Base-by-base conservation (phyloP, 2,329 filamentous ascomycete genomes). In the Arthroderma sp. region DNA sequence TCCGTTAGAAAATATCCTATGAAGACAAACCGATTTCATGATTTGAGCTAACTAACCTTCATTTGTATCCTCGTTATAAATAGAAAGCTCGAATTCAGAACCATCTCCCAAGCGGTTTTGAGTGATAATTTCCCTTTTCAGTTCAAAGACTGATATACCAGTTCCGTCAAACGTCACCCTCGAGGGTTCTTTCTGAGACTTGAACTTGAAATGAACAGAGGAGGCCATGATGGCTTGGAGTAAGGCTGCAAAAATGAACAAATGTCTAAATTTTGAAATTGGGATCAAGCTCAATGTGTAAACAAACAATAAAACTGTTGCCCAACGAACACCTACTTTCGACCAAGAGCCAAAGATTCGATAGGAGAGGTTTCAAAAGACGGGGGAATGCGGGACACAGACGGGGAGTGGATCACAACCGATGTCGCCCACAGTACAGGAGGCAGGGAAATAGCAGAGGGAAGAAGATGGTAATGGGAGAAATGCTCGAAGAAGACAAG, bases 141-240 rank as follows among this genome's bases (percentile, higher is more conserved):
- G 80, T 71, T 98, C 94, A 75, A 97, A 98, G 62, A 97, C 93
- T 61, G 91, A 95, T 70, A 97, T 95, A 73, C 89, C 89, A 66
- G 91, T 96, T 70, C 93, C 93, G 74, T 98, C 91, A 73, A 98
- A 97, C 69, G 91, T 88, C 67, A 98, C 90, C 69, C 91, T 84
- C 58, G 89, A 89, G 60, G 90, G 88, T 70, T 97, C 93, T 77
- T 90, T 96, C 71, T 94, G 90, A 66, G 91, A 97, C 77, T 96
- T 97, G 85, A 98, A 98, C 77, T 95, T 95, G 87, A 96, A 98
- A 76, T 96, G 97, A 70, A 98, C 93, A 64, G 91, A 97, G 58
- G 93, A 95, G 71, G 89, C 83, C 91, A 96, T 96, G 68, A 68
- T 83, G 35, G 56, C 33, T 57, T 58, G 51, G 54, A 49, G 53